Base-by-base conservation (phyloP, 2,329 filamentous ascomycete species). In the Monilinia aucupariae region DNA sequence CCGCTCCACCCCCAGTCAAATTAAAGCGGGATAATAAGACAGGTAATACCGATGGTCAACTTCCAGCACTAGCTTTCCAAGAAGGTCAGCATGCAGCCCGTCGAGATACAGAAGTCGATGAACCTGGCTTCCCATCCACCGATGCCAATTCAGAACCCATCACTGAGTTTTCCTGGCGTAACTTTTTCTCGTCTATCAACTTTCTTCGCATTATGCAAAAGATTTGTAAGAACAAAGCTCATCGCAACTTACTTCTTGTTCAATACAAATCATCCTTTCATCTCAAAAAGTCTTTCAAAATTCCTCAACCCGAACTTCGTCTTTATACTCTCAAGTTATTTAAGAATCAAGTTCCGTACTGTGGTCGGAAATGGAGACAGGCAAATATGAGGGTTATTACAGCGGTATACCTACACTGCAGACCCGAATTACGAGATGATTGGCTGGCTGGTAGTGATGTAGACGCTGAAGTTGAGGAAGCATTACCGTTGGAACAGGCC, bases 341-440 rank as follows among this genome's bases (percentile, higher is more conserved):
- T 86, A 99, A 99, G 77, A 94, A 92, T 65, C 94, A 99, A 76
- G 94, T 99, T 5, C 94, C 94, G 0, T 99, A 96, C 79, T 97
- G 93, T 75, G 93, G 94, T 27, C 88, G 94, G 50, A 99, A 99
- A 78, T 99, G 94, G 94, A 87, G 94, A 17, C 94, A 97, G 78
- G 87, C 87, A 70, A 97, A 99, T 76, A 99, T 99, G 94, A 90
- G 93, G 62, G 92, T 97, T 72, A 99, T 99, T 73, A 99, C 94
- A 0, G 92, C 92, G 4, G 91, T 99, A 1, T 99, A 97, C 75
- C 81, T 99, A 55, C 91, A 96, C 77, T 96, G 93, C 73, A 84
- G 92, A 9, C 93, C 93, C 0, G 93, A 97, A 75, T 81, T 99
- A 52, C 84, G 93, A 37, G 94, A 99, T 73, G 94, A 97, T 76